Evolutionary conservation across 1,139 yeast genomes (phyloP).

Genomic region (Scheffersomyces lignicola): DNA sequence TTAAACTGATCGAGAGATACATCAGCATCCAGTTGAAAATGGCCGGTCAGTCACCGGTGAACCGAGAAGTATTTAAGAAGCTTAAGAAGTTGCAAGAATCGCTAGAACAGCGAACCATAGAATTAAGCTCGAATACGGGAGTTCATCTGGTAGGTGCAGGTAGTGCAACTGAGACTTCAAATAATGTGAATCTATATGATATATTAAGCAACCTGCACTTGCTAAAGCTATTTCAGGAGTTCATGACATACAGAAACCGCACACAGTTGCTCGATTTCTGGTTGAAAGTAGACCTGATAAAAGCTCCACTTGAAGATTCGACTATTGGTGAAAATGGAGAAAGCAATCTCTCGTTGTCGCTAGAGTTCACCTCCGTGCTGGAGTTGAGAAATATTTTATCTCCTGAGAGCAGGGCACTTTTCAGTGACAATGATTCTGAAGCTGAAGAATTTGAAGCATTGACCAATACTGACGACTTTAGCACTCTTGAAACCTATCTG

Average conservation of each 20-base stretch:
- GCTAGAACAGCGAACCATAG: conserved; percentile 12
- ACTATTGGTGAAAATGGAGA: conserved; percentile 21
- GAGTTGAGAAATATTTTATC: conserved; percentile 48
- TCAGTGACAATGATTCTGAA: conserved; percentile 23
- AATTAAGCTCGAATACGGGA: conserved; percentile 7
- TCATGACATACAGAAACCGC: conserved; percentile 50
- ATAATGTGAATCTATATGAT: conserved; percentile 7
- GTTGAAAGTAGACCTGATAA: conserved; percentile 64
- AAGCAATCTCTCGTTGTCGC: conserved; percentile 25
- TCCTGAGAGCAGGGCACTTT: conserved; percentile 33
- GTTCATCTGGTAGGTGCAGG: no score
- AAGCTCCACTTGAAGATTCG: conserved; percentile 68
- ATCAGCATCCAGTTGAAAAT: conserved; percentile 19
- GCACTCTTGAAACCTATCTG: conserved; percentile 23
- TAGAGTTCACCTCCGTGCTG: conserved; percentile 43
- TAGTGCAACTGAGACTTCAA: background rate
- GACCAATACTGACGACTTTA: conserved; percentile 6
- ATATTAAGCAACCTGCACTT: conserved; percentile 10
- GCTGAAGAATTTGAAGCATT: conserved; percentile 17
- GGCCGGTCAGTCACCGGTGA: background rate
- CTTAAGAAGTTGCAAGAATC: conserved; percentile 14
- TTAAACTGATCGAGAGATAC: conserved; percentile 21
- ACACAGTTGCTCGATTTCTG: conserved; percentile 57
- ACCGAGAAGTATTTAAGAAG: conserved; percentile 8
- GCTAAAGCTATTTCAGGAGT: conserved; percentile 52